These are phyloP conservation scores for Pseudogymnoascus sp. DNA, from an alignment of 2,329 filamentous ascomycete species.

Conservation along the genomic window DNA sequence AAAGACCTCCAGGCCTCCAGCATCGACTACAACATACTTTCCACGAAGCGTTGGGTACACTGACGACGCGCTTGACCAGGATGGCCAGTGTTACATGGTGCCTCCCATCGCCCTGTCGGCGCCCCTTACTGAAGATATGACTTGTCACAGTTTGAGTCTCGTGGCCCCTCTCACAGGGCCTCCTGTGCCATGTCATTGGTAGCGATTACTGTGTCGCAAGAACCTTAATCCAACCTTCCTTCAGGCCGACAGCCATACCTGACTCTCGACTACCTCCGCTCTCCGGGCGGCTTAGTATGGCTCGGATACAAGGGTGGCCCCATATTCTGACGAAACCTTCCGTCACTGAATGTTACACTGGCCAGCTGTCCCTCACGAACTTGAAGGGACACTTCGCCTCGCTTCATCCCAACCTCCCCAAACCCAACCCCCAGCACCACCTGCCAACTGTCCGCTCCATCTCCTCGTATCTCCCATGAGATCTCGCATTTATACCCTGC, in stretches of 20 bases:
- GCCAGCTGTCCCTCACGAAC: neutral
- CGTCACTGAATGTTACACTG: neutral
- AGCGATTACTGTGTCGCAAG: neutral
- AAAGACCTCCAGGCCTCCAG: neutral
- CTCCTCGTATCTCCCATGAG: neutral
- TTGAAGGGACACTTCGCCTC: neutral
- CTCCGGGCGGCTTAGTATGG: neutral
- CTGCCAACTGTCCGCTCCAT: neutral
- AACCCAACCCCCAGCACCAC: neutral
- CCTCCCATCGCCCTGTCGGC: neutral
- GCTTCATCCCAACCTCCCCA: neutral
- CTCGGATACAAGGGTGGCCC: neutral
- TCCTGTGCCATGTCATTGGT: neutral
- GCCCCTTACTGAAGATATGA: neutral
- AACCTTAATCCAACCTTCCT: conserved; percentile 7
- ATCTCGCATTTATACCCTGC: neutral
- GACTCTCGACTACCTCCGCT: neutral
- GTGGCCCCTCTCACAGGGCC: conserved; percentile 1
- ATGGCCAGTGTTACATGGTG: neutral
- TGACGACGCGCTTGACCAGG: neutral
- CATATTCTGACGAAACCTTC: neutral
- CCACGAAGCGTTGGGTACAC: neutral
- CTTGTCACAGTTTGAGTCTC: neutral
- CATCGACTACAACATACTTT: neutral
- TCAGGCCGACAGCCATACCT: neutral